Percentiles rank a stretch among this genome's conserved stretches.
phyloP scores from a whole-genome alignment of 495 filamentous ascomycete genomes.

The Tetracladium marchalianum region DNA sequence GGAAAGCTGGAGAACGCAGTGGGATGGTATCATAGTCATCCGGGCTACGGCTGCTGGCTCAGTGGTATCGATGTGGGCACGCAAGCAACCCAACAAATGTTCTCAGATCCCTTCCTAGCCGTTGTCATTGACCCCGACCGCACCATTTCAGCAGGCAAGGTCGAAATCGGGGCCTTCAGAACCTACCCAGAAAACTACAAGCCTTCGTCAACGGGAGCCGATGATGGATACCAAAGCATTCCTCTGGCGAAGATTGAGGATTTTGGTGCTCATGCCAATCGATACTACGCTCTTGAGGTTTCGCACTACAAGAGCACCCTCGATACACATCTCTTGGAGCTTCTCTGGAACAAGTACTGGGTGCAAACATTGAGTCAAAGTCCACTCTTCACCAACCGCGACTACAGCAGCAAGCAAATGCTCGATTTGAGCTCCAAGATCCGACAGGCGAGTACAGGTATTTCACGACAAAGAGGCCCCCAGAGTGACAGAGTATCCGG shows the following conservation, averaged over 20 bases:
- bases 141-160: constrained; percentile 88
- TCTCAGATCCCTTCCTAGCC: constrained; percentile 84
- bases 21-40: constrained; percentile 98
- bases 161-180: constrained; percentile 95
- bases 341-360: constrained; percentile 99
- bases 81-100: constrained; percentile 70
- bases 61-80: constrained; percentile 92
- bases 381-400: constrained; percentile 85
- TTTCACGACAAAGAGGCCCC: constrained; percentile 27
- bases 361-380: constrained; percentile 94
- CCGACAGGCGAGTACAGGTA: constrained; percentile 43
- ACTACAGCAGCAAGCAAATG: constrained; percentile 90
- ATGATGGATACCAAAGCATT: constrained; percentile 60
- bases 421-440: constrained; percentile 76
- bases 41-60: constrained; percentile 97
- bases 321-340: constrained; percentile 72
- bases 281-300: constrained; percentile 86
- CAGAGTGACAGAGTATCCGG: constrained; percentile 6
- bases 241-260: constrained; percentile 89
- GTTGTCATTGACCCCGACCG: constrained; percentile 97
- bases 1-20: constrained; percentile 81
- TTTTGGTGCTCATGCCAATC: constrained; percentile 83
- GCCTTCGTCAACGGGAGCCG: constrained; percentile 33
- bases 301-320: constrained; percentile 89
- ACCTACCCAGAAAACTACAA: constrained; percentile 78